Percentiles rank a stretch among this genome's conserved stretches.
Conservation (phyloP, 306 rosid genomes). For the Fragaria iinumae region DNA sequence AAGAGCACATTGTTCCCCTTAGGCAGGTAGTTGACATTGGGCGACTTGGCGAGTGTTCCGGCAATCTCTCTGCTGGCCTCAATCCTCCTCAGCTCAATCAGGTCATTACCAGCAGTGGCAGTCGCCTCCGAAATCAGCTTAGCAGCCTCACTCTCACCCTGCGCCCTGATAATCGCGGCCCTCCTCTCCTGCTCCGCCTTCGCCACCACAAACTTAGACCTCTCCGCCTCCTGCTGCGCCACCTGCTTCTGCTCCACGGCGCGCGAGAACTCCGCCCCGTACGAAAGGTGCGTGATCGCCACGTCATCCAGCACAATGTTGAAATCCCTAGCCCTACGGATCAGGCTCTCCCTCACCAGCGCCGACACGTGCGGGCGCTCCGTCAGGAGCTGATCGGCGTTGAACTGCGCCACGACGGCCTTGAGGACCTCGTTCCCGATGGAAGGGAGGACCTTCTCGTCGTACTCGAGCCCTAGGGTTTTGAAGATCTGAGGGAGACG, state of each 20-base stretch:
- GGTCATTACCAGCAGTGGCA: conserved; percentile 55
- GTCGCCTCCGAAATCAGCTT: conserved; percentile 90
- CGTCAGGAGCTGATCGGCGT: conserved; percentile 90
- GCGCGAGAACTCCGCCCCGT: conserved; percentile 67
- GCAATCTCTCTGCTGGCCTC: conserved; percentile 93
- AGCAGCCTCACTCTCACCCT: conserved; percentile 90
- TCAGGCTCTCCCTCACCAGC: conserved; percentile 71
- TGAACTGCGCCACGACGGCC: conserved; percentile 87
- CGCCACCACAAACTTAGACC: conserved; percentile 86
- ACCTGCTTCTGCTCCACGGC: conserved; percentile 97
- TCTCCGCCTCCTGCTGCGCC: conserved; percentile 96
- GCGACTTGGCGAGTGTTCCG: conserved; percentile 67
- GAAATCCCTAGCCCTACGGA: conserved; percentile 74
- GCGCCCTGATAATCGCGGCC: conserved; percentile 85
- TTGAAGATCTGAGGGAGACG: conserved; percentile 71
- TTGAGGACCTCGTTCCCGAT: conserved; percentile 90
- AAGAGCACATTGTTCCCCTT: conserved; percentile 54
- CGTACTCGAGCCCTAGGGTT: conserved; percentile 89
- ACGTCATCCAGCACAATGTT: conserved; percentile 85
- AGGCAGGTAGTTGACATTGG: conserved; percentile 76
- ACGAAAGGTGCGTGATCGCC: conserved; percentile 82
- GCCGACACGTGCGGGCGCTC: conserved; percentile 87
- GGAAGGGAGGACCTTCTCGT: conserved; percentile 90
- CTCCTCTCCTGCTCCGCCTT: conserved; percentile 95
- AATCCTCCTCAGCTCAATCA: conserved; percentile 81